Base-by-base conservation (phyloP, 495 filamentous ascomycete species). In the Collariella sp. region DNA sequence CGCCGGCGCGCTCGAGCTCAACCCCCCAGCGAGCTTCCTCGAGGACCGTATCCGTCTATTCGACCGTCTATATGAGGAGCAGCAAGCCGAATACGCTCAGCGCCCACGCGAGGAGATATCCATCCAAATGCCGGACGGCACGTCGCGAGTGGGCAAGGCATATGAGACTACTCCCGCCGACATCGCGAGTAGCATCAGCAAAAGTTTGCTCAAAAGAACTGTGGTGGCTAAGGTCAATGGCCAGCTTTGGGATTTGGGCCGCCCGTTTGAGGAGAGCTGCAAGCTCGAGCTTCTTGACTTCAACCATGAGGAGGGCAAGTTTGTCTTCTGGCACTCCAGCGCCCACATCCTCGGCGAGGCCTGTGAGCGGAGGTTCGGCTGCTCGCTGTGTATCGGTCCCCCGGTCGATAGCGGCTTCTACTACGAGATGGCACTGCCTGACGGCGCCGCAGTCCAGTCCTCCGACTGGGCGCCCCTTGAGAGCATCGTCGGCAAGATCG, bases 271-370 rank as follows among this genome's bases (percentile, higher is more conserved):
- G 71, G 75, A 76, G 62, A 83, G 78, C 65, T 90, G 86, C 72
- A 83, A 78, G 43, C 78, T 98, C 12, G 82, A 86, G 55, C 77
- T 95, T 36, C 74, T 97, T 38, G 81, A 84, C 31, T 97, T 96
- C 69, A 86, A 89, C 46, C 73, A 90, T 65, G 83, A 87, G 5
- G 83, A 94, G 66, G 93, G 88, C 57, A 85, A 78, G 64, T 81
- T 61, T 40, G 67, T 69, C 20, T 67, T 65, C 50, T 58, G 51
- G 89, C 93, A 98, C 69, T 91, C 86, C 3, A 88, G 84, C 57
- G 93, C 93, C 24, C 93, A 98, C 69, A 79, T 88, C 51, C 81
- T 98, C n/a, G 93, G 93, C 52, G 91, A 96, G 69, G 89, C 89
- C 44, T 87, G 83, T 38, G 94, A 98, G 69, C 80, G 84, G 57